Conservation (phyloP, 352 stramenopile species). For the Globisporangium polare region DNA sequence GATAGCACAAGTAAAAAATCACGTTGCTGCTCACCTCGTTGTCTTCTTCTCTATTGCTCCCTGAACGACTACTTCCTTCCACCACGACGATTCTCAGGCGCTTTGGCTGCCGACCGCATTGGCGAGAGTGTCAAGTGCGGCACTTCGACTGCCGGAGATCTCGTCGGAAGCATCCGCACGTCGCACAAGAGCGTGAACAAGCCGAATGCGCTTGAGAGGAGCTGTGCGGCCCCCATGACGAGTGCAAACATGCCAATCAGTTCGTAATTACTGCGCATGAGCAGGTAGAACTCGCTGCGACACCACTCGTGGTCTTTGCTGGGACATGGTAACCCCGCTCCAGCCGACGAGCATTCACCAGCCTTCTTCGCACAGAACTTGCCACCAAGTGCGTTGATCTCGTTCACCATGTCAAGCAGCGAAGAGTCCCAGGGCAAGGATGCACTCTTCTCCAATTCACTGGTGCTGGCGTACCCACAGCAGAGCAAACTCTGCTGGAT, state of each 20-base stretch:
- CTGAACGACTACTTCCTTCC: not conserved
- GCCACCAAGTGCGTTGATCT: conserved; percentile 33
- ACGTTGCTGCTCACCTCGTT: not conserved
- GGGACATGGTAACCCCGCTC: conserved; percentile 27
- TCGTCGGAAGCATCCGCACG: conserved; percentile 33
- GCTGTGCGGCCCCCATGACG: conserved; percentile 35
- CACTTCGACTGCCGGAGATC: conserved; percentile 37
- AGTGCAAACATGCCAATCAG: conserved; percentile 43
- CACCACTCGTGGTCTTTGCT: conserved; percentile 39
- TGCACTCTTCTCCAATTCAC: conserved; percentile 17
- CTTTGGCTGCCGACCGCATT: conserved; percentile 2
- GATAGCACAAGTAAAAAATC: not conserved
- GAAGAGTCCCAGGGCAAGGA: conserved; percentile 27
- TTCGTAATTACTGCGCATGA: conserved; percentile 44
- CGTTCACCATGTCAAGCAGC: conserved; percentile 28
- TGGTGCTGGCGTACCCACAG: conserved; percentile 43
- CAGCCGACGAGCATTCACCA: conserved; percentile 17
- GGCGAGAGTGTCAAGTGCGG: conserved; percentile 24
- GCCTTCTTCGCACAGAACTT: conserved; percentile 34
- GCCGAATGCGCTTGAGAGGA: conserved; percentile 40
- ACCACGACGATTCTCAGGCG: not conserved
- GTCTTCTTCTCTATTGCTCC: not conserved
- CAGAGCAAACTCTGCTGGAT: conserved; percentile 51
- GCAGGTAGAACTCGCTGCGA: conserved; percentile 35
- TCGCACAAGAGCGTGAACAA: conserved; percentile 64